phyloP scores from a whole-genome alignment of 1,139 yeast genomes.

The Yamadazyma mexicana region DNA sequence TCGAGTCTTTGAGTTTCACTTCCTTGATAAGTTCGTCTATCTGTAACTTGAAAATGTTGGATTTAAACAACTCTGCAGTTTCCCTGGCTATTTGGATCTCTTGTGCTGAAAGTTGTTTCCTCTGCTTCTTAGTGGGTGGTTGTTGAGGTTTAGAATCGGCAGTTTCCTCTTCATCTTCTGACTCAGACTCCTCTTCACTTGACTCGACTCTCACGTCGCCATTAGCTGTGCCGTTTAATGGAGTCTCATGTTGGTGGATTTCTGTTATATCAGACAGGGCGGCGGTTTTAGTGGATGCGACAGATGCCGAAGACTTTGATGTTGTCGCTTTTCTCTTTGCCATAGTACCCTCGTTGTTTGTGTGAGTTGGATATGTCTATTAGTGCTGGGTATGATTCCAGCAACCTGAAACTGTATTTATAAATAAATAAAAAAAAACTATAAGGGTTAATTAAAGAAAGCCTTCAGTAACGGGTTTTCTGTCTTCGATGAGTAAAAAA shows the following conservation, averaged over 20 bases:
- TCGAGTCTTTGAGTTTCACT: constrained; percentile 68
- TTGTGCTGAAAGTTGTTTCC: constrained; percentile 61
- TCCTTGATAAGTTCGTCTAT: constrained; percentile 88
- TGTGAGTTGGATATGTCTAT: not conserved
- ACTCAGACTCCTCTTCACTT: constrained; percentile 4
- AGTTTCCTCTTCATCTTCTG: constrained; percentile 12
- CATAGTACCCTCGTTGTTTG: constrained; percentile 5
- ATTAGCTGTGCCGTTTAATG: constrained; percentile 13
- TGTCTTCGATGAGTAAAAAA: constrained; percentile 14
- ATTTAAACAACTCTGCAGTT: constrained; percentile 89
- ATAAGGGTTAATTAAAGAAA: not conserved
- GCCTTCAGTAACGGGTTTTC: constrained; percentile 1
- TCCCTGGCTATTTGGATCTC: constrained; percentile 91
- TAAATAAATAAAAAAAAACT: not conserved
- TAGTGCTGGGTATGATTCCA: not conserved
- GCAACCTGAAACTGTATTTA: not conserved
- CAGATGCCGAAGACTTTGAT: constrained; percentile 1
- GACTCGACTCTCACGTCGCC: constrained; percentile 15
- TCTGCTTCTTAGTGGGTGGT: constrained; percentile 33
- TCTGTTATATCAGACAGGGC: not conserved
- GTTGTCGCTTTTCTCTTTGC: constrained; percentile 10
- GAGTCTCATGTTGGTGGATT: not conserved
- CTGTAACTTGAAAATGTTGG: constrained; percentile 90
- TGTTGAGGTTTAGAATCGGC: constrained; percentile 2
- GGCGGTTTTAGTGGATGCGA: not conserved